phyloP scores from a whole-genome alignment of 2,329 filamentous ascomycete genomes.

The Aureobasidium leucospermi region DNA sequence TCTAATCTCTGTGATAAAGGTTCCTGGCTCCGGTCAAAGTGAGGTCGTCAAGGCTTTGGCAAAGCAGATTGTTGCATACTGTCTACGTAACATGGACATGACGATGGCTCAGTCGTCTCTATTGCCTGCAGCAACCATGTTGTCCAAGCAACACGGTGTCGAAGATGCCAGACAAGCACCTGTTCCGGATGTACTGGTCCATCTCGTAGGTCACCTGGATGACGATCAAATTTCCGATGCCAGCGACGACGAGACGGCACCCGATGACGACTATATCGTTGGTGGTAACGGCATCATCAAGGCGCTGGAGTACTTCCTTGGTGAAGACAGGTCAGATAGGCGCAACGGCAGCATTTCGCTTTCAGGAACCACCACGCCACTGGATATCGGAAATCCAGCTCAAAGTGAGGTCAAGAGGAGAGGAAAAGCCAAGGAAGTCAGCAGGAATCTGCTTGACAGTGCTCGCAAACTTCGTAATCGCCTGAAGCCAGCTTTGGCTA shows the following conservation, averaged over 20 bases:
- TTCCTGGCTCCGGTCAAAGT: constrained; percentile 71
- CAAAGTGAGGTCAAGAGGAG: constrained; percentile 25
- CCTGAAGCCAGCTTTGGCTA: constrained; percentile 73
- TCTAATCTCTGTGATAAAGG: constrained; percentile 20
- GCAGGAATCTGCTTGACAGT: constrained; percentile 77
- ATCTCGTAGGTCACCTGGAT: constrained; percentile 70
- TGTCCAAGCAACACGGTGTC: constrained; percentile 36
- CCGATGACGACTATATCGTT: constrained; percentile 92
- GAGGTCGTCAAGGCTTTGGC: constrained; percentile 88
- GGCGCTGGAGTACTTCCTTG: constrained; percentile 81
- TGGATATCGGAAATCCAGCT: constrained; percentile 32
- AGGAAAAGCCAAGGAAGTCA: constrained; percentile 81
- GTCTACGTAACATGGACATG: constrained; percentile 81
- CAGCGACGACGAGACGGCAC: constrained; percentile 61
- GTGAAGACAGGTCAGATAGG: constrained; percentile 62
- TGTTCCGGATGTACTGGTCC: constrained; percentile 77
- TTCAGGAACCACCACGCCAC: constrained; percentile 46
- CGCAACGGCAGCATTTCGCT: constrained; percentile 37
- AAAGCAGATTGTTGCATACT: constrained; percentile 92
- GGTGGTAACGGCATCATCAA: constrained; percentile 93
- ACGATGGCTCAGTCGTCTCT: constrained; percentile 57
- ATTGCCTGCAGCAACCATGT: constrained; percentile 38
- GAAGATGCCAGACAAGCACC: constrained; percentile 49
- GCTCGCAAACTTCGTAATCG: constrained; percentile 81
- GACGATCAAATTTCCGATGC: constrained; percentile 39